Conservation (phyloP, 768 basidiomycete genomes). For the Sarcodon aspratus region DNA sequence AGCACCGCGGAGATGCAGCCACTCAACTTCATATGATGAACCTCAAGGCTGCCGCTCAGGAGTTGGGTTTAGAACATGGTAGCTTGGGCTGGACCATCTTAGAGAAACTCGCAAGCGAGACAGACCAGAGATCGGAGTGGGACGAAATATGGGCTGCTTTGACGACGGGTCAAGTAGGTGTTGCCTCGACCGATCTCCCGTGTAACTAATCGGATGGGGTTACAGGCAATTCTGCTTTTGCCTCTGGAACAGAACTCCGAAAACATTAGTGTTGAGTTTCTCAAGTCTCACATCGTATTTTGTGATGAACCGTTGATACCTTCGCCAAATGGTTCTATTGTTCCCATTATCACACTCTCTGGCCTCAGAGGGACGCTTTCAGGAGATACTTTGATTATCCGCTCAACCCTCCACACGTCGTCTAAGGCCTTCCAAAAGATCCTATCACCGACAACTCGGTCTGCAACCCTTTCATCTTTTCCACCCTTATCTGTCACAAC, state of each 20-base stretch:
- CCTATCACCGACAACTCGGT: conserved; percentile 21
- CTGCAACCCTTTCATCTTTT: conserved; percentile 28
- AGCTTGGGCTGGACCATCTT: conserved; percentile 71
- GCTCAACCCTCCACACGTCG: conserved; percentile 29
- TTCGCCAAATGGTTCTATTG: conserved; percentile 20
- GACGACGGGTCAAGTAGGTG: conserved; percentile 53
- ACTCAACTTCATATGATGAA: conserved; percentile 62
- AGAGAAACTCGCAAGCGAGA: conserved; percentile 50
- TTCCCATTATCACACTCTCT: conserved; percentile 65
- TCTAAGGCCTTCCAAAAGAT: conserved; percentile 32
- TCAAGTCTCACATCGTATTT: conserved; percentile 76
- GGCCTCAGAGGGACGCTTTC: conserved; percentile 57
- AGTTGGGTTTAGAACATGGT: conserved; percentile 48
- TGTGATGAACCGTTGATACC: conserved; percentile 25
- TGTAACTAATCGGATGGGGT: neutral
- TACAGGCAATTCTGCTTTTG: conserved; percentile 69
- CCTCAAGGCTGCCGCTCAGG: conserved; percentile 62
- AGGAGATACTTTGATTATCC: conserved; percentile 28
- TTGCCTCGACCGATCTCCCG: neutral
- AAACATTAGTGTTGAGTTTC: conserved; percentile 57
- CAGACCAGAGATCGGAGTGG: conserved; percentile 50
- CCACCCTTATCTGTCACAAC: conserved; percentile 39
- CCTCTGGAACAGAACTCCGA: conserved; percentile 54
- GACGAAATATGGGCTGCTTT: conserved; percentile 55
- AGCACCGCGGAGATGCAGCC: conserved; percentile 47